phyloP scores from a whole-genome alignment of 2,329 filamentous ascomycete genomes.

The Shiraia bambusicola region DNA sequence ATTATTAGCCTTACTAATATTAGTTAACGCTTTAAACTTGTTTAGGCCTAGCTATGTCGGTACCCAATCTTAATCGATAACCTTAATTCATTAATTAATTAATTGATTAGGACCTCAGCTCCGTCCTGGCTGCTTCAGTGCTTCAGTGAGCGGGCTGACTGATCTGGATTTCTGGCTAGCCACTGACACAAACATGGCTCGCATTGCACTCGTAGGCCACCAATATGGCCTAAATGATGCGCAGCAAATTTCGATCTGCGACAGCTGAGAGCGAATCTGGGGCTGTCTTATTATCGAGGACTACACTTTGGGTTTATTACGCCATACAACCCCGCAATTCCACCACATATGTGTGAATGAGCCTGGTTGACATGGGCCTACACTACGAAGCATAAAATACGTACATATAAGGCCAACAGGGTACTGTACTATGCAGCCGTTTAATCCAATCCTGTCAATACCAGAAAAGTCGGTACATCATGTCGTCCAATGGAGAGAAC shows the following conservation, averaged over 20 bases:
- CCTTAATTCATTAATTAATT: no score
- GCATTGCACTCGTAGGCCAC: no score
- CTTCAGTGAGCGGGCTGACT: no score
- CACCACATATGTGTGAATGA: conserved; percentile 3
- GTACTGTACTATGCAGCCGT: conserved; percentile 3
- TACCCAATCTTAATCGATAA: no score
- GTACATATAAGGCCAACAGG: conserved; percentile 8
- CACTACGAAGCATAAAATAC: not conserved
- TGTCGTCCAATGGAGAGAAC: conserved; percentile 53
- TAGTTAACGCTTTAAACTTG: no score
- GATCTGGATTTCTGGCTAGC: no score
- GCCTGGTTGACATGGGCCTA: not conserved
- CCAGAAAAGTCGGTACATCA: conserved; percentile 14
- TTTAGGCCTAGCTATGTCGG: no score
- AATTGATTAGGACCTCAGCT: no score
- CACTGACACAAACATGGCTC: no score
- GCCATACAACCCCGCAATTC: conserved; percentile 23
- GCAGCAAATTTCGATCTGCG: not conserved
- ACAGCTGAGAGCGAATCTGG: conserved; percentile 4
- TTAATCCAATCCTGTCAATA: not conserved
- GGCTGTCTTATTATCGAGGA: conserved; percentile 2
- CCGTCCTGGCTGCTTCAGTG: no score
- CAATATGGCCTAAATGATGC: no score
- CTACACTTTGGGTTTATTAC: conserved; percentile 2
- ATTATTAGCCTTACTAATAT: no score